A percentile compares a stretch with the other conserved stretches of the same genome.
Evolutionary conservation across 2,329 filamentous ascomycete genomes (phyloP).

Genomic region (Lasiodiplodia sp.): DNA sequence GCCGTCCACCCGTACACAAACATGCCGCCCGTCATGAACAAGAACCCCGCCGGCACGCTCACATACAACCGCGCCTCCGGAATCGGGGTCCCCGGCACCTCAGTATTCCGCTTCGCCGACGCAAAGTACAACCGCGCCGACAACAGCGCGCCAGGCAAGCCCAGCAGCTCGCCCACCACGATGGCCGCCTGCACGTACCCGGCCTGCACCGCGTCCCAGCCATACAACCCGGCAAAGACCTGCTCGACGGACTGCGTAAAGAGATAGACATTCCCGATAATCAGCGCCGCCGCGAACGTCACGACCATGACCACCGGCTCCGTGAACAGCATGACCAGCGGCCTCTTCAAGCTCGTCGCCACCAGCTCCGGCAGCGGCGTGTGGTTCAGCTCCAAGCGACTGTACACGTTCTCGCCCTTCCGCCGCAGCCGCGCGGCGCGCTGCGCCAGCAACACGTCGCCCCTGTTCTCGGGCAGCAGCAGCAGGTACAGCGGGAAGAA

Average conservation of each 20-base stretch:
- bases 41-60: conserved; percentile 52
- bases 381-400: conserved; percentile 45
- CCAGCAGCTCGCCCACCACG: conserved; percentile 55
- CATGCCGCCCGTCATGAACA: conserved; percentile 58
- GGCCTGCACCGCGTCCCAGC: conserved; percentile 50
- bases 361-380: conserved; percentile 44
- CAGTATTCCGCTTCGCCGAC: conserved; percentile 41
- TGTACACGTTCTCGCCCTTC: conserved; percentile 36
- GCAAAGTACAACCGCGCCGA: conserved; percentile 51
- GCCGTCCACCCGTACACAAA: conserved; percentile 61
- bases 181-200: conserved; percentile 56
- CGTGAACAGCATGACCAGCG: conserved; percentile 54
- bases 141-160: conserved; percentile 46
- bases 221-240: conserved; percentile 51
- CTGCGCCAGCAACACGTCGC: conserved; percentile 53
- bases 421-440: conserved; percentile 46
- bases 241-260: conserved; percentile 58
- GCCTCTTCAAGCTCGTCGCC: conserved; percentile 38
- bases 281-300: conserved; percentile 58
- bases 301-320: conserved; percentile 59
- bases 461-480: conserved; percentile 56
- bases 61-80: conserved; percentile 58
- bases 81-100: conserved; percentile 9
- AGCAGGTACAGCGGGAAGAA: conserved; percentile 50
- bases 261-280: conserved; percentile 57